Base-by-base conservation (phyloP, 1,284 basidiomycete genomes). In the Boletus mariae region DNA sequence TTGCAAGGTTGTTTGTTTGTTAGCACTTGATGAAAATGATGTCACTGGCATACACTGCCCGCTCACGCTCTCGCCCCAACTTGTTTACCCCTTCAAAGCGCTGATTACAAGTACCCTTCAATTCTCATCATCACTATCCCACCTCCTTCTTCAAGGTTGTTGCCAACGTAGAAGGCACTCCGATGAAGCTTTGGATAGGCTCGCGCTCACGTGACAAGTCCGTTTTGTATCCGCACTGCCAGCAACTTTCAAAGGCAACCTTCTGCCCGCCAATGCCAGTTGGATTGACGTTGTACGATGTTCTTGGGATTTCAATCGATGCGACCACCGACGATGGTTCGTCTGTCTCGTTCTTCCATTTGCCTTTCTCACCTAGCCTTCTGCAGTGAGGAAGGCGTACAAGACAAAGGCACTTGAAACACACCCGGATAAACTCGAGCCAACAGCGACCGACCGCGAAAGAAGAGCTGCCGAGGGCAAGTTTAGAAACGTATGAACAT, bases 371-470 rank as follows among this genome's bases (percentile, higher is more conserved):
- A 56, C 49, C 23, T 5, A 8, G 26, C 38, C 25, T 35, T 13
- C 20, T 23, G 17, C 54, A 86, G 84, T 86, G 54, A 78, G 80
- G 51, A 82, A 74, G 61, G 84, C 83, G 3, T 86, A 85, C 67
- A 80, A 77, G 58, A 76, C 75, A 56, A 79, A 76, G 54, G 83
- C 78, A 9, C 71, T 86, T 29, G 79, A 80, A 63, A 86, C 84
- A 6, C 84, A 86, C 63, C 84, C 84, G 10, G 84, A 86, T 60
- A 84, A 83, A 60, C 75, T 83, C 38, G 76, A 78, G 13, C 79
- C 76, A 31, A 65, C 65, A 23, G 76, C 78, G 5, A 74, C 68
- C 38, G 71, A 75, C 32, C 67, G 72, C 48, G 76, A 78, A 50
- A 82, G 77, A 61, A 71, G 75, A 50, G 67, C 61, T 35, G 77